Conservation (phyloP, 306 rosid genomes). For the Inga leiocalycina region DNA sequence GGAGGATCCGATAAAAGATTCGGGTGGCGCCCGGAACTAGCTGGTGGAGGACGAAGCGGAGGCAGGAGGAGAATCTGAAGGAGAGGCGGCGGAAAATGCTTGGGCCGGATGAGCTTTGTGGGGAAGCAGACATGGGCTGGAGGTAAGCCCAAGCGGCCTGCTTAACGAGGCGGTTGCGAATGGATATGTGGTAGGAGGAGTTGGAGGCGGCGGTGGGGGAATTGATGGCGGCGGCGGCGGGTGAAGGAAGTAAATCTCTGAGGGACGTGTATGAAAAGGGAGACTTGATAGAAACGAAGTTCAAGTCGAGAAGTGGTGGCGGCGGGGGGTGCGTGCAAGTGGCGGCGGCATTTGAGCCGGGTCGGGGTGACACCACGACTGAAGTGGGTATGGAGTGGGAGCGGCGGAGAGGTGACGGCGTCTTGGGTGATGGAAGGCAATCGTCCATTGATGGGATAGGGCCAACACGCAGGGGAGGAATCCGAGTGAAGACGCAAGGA, state of each 20-base stretch:
- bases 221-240: slow-evolving; percentile 1
- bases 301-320: slow-evolving; percentile 26
- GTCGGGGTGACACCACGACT: slow-evolving; percentile 34
- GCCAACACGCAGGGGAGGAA: background rate
- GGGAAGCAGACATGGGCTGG: slow-evolving; percentile 63
- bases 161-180: slow-evolving; percentile 53
- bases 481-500: background rate
- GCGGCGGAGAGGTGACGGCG: slow-evolving; percentile 37
- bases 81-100: slow-evolving; percentile 18
- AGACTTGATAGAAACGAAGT: slow-evolving; percentile 27
- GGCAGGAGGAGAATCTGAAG: slow-evolving; percentile 4
- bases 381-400: slow-evolving; percentile 46
- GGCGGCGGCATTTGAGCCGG: slow-evolving; percentile 18
- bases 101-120: slow-evolving; percentile 23
- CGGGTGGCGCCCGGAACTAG: slow-evolving; percentile 17
- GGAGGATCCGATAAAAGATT: slow-evolving; percentile 8
- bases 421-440: background rate
- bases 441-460: slow-evolving; percentile 34
- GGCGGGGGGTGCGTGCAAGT: slow-evolving; percentile 27
- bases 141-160: slow-evolving; percentile 81
- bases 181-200: slow-evolving; percentile 45
- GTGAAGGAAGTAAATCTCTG: slow-evolving; percentile 46
- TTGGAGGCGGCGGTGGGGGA: background rate
- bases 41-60: background rate
- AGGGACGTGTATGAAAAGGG: slow-evolving; percentile 51